Evolutionary conservation across 495 filamentous ascomycete genomes (phyloP), one percentile per base, ranked within the genome.

Genomic region (Penicillium waksmanii): DNA sequence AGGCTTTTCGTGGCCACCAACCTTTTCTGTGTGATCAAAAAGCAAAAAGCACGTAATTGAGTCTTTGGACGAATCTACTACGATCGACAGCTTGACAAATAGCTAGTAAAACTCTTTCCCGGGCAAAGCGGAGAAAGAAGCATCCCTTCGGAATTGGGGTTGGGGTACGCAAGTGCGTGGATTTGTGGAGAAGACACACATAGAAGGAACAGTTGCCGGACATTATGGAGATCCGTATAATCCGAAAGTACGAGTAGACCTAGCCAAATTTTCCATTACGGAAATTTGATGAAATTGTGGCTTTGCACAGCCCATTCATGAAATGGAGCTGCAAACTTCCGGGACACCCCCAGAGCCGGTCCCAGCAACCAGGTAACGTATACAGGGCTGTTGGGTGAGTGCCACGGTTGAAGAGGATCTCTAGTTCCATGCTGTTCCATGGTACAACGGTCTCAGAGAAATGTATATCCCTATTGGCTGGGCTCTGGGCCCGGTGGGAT

Each of bases 341-440:
- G 12, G 17, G 21, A 36, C 34, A 60, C 53, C 61, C 61, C 61
- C 53, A 35, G 58, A 59, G 61, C 64, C 52, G 61, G 56, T 56
- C 58, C 66, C 64, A 62, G 53, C 46, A 62, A 69, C 61, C 58
- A 56, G 66, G 61, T 66, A 60, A 53, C 25, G n/a, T 15, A 15
- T 35, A 25, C 40, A 62, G 44, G 65, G 62, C 53, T 52, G 21
- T 12, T 25, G 15, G 19, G 42, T 44, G 42, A 44, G 17, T 5
- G 42, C 42, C 42, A 44, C 42, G 42, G 42, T 6, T 6, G 13
- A 44, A 44, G 17, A 44, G 42, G 15, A 19, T 31, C 7, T 31
- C 36, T 38, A 13, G 42, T 19, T 44, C 42, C 42, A 44, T 44
- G 17, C 15, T 17, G n/a, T 44, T 44, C 42, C 42, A 44, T 44